Conservation (phyloP, 805 yeast genomes). For the Diddensiella santjacobensis region DNA sequence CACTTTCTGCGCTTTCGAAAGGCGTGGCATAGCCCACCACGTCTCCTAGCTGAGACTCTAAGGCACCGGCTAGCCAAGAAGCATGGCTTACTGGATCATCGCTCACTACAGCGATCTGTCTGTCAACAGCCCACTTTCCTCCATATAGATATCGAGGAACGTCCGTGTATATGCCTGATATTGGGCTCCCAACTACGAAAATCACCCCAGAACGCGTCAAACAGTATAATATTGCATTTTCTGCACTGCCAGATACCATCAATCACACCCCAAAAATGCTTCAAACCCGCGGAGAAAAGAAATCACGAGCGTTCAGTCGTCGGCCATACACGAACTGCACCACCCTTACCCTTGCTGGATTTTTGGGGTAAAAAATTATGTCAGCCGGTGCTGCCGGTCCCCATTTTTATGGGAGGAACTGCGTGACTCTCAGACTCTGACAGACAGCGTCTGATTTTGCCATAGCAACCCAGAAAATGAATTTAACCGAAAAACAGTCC, state of each 20-base stretch:
- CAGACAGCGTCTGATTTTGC: too few relatives aligned
- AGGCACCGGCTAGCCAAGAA: conserved; percentile 4
- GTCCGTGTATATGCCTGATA: conserved; percentile 11
- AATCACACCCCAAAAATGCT: too few relatives aligned
- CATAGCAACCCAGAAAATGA: too few relatives aligned
- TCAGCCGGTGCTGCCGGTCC: too few relatives aligned
- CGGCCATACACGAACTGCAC: too few relatives aligned
- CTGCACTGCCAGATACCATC: not conserved
- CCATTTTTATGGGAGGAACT: too few relatives aligned
- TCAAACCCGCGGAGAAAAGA: too few relatives aligned
- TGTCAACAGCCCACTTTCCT: not conserved
- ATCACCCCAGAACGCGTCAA: not conserved
- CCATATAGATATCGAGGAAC: conserved; percentile 9
- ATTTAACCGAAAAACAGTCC: too few relatives aligned
- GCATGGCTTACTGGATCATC: conserved; percentile 3
- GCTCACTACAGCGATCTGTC: conserved; percentile 7
- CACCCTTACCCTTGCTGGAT: not conserved
- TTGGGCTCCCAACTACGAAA: conserved; percentile 6
- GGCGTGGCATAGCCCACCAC: conserved; percentile 72
- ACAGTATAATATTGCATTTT: conserved; percentile 6
- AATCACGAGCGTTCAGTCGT: too few relatives aligned
- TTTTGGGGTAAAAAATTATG: too few relatives aligned
- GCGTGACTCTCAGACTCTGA: too few relatives aligned
- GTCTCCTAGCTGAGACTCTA: not conserved
- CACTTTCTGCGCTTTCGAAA: conserved; percentile 61